These are phyloP conservation scores for Populus euphratica DNA, from an alignment of 345 rosid genomes.

Conservation along the genomic window DNA sequence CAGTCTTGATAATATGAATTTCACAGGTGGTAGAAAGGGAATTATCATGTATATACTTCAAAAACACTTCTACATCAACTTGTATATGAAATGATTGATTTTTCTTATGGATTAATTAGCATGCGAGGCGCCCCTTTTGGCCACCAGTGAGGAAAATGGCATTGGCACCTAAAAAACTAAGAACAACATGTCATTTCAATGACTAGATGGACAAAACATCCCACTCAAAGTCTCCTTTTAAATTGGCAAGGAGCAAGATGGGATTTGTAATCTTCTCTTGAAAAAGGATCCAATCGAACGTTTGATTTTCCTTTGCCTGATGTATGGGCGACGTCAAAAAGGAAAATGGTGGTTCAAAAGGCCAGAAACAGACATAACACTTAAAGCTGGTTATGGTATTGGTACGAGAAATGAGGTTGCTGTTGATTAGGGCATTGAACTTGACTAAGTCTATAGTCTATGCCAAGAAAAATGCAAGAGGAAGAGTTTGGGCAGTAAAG, in stretches of 20 bases:
- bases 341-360: slow-evolving; percentile 21
- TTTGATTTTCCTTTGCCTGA: not conserved
- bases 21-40: not conserved
- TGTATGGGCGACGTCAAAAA: slow-evolving; percentile 25
- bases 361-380: slow-evolving; percentile 17
- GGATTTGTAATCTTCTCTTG: not conserved
- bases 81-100: not conserved
- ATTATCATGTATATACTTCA: not conserved
- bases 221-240: not conserved
- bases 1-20: not conserved
- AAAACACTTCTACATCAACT: not conserved
- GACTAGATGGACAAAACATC: not conserved
- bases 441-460: slow-evolving; percentile 5
- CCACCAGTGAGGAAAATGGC: no score
- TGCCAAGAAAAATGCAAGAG: not conserved
- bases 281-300: no score
- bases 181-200: not conserved
- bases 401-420: not conserved
- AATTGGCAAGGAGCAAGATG: not conserved
- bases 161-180: no score
- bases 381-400: not conserved
- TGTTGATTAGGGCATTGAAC: not conserved
- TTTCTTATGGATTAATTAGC: no score
- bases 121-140: no score
- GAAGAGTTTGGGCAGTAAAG: not conserved